These are phyloP conservation scores for Mucor saturninus DNA, from an alignment of 371 early-diverging fungal species.

Conservation along the genomic window DNA sequence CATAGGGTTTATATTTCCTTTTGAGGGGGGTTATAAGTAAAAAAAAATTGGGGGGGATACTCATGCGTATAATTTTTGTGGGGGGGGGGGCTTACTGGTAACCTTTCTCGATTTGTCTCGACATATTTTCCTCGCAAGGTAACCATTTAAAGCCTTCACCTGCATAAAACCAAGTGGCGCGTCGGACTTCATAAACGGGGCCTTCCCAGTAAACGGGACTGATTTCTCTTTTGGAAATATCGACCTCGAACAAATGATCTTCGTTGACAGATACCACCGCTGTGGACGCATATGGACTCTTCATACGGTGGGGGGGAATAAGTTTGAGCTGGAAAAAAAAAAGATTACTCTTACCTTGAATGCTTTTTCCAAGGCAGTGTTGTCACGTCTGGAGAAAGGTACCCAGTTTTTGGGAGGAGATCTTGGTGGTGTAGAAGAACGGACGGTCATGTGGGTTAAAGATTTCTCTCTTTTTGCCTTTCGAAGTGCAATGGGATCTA, in stretches of 20 bases:
- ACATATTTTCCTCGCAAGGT: constrained; percentile 83
- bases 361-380: constrained; percentile 60
- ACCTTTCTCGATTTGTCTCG: constrained; percentile 83
- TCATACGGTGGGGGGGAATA: background rate
- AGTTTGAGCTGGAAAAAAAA: background rate
- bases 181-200: constrained; percentile 75
- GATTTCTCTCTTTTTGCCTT: constrained; percentile 25
- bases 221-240: constrained; percentile 71
- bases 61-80: too few relatives aligned
- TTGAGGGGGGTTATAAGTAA: background rate
- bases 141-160: constrained; percentile 66
- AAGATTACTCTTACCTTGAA: constrained; percentile 37
- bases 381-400: constrained; percentile 66
- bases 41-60: too few relatives aligned
- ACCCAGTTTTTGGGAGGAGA: constrained; percentile 51
- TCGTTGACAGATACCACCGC: constrained; percentile 64
- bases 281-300: background rate
- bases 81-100: constrained; percentile 59
- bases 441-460: background rate
- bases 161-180: constrained; percentile 85
- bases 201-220: constrained; percentile 88
- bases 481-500: constrained; percentile 33
- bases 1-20: constrained; percentile 41
- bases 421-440: background rate
- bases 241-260: constrained; percentile 81